Evolutionary conservation across 2,329 filamentous ascomycete genomes (phyloP).

Genomic region (Juglanconis oblonga): DNA sequence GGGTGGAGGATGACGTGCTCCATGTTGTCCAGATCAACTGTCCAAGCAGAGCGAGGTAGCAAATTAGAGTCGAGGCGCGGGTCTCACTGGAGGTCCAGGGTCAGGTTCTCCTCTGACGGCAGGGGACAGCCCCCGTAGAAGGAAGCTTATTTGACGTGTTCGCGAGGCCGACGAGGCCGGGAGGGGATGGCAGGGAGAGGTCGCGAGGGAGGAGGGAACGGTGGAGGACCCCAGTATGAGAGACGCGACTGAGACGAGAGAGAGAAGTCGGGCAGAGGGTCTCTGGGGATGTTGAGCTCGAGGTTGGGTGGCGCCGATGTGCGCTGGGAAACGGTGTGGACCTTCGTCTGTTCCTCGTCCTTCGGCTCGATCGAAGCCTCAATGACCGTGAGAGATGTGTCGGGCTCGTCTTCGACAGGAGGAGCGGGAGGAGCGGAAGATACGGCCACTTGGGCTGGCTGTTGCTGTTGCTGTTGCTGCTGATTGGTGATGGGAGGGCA

Average conservation of each 20-base stretch:
- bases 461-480: neutral
- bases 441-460: neutral
- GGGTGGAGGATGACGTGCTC: slow-evolving; percentile 68
- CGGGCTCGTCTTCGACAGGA: neutral
- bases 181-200: neutral
- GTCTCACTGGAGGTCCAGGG: neutral
- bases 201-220: neutral
- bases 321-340: neutral
- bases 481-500: neutral
- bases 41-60: neutral
- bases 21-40: neutral
- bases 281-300: neutral
- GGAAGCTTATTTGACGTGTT: neutral
- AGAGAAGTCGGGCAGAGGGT: neutral
- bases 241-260: neutral
- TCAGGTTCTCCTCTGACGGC: neutral
- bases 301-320: neutral
- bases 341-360: neutral
- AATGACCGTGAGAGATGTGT: neutral
- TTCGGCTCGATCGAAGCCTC: neutral
- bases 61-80: neutral
- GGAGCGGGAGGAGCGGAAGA: neutral
- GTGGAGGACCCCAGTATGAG: neutral
- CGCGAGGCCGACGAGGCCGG: neutral
- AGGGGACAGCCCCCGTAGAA: neutral